Base-by-base conservation (phyloP, 2,329 filamentous ascomycete species). In the Pestalotiopsis sp. region DNA sequence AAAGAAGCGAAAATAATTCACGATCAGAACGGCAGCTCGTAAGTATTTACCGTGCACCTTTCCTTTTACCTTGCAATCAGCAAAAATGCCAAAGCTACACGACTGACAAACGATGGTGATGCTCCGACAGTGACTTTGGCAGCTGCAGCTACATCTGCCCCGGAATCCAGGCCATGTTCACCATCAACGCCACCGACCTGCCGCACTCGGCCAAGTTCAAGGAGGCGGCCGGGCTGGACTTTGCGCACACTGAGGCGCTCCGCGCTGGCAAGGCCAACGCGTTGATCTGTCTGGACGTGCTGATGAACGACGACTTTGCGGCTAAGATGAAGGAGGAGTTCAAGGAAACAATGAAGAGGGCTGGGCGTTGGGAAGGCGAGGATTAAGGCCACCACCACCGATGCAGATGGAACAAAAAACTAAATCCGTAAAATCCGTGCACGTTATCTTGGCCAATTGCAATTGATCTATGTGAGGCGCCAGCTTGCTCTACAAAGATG, bases 141-240 rank as follows among this genome's bases (percentile, higher is more conserved):
- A 36, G 41, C 45, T 66, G 64, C 31, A 57, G 41, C 17, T 58
- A 66, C 45, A 65, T 58, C 27, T 57, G 41, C 23, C 49, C 64
- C 23, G 49, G 64, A 31, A 58, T 66, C 11, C 64, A 66, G 64
- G 64, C 64, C 20, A 66, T 66, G 64, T 66, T 66, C 7, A 20
- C 13, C 13, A 66, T 66, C 17, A 58, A 56, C 7, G 49, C 41
- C 4, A 17, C 64, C n/a, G 64, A 58, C 23, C 49, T 66, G 31
- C 64, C 64, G 6, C 64, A 66, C 52, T 66, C 64, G 41, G 45
- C 27, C 20, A 52, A 52, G 14, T 66, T 66, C 49, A 45, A 39
- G 27, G 64, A 66, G 23, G 64, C 64, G 3, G 41, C 64, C 13
- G 49, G 45, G 9, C 23, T 39, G 13, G 64, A 57, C 17, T 56